Evolutionary conservation across 1,284 basidiomycete species (phyloP).

Genomic region (Cystobasidiaceae sp.): DNA sequence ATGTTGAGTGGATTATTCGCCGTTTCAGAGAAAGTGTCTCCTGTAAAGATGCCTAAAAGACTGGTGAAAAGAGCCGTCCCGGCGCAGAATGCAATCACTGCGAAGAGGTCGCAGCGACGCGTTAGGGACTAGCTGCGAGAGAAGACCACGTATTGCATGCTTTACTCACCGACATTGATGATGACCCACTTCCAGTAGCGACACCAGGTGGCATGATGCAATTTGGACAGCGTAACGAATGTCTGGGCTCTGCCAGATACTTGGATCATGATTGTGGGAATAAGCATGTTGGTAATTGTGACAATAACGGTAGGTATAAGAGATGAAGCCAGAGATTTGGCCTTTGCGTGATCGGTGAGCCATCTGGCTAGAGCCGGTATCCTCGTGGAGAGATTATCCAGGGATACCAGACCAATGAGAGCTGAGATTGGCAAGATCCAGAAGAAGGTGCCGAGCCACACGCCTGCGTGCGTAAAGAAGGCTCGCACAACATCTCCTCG

Average conservation of each 20-base stretch:
- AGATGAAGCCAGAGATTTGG: conserved; percentile 59
- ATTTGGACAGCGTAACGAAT: conserved; percentile 72
- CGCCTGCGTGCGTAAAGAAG: conserved; percentile 42
- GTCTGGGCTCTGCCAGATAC: conserved; percentile 74
- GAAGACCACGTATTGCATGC: no score
- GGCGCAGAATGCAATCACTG: conserved; percentile 83
- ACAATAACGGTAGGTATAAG: conserved; percentile 75
- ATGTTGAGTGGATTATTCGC: conserved; percentile 53
- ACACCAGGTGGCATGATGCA: conserved; percentile 77
- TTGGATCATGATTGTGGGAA: conserved; percentile 49
- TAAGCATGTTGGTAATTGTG: conserved; percentile 66
- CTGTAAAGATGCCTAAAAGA: conserved; percentile 45
- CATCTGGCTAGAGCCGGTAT: conserved; percentile 54
- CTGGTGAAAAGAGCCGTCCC: conserved; percentile 68
- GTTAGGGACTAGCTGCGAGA: background rate
- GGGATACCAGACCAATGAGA: conserved; percentile 44
- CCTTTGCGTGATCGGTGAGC: conserved; percentile 61
- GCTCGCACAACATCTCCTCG: conserved; percentile 55
- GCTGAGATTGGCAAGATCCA: conserved; percentile 55
- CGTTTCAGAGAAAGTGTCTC: conserved; percentile 28
- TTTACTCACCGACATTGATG: conserved; percentile 33
- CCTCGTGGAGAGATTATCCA: conserved; percentile 28
- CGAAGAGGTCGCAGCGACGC: conserved; percentile 46
- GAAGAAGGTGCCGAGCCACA: conserved; percentile 75
- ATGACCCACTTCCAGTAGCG: conserved; percentile 68